A percentile compares a stretch with the other conserved stretches of the same genome.
Conservation (phyloP, 2,329 filamentous ascomycete genomes). For the Fusarium multiceps region DNA sequence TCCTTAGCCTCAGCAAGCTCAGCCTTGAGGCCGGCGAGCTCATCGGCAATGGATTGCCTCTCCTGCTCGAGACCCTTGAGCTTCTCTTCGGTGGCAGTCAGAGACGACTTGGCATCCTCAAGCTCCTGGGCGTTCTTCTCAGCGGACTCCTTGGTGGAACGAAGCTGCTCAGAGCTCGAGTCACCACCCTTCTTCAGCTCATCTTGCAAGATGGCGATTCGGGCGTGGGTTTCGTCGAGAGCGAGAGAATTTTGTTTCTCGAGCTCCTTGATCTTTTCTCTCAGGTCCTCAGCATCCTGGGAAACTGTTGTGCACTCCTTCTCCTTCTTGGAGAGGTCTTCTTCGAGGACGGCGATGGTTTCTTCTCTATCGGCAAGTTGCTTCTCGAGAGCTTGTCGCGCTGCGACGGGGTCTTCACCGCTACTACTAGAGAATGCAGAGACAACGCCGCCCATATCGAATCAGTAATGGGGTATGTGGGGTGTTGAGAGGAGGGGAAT, state of each 20-base stretch:
- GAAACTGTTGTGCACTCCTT: constrained; percentile 50
- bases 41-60: constrained; percentile 47
- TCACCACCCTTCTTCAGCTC: constrained; percentile 49
- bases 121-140: constrained; percentile 39
- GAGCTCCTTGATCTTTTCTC: constrained; percentile 54
- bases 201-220: constrained; percentile 50
- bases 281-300: constrained; percentile 53
- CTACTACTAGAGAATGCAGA: constrained; percentile 51
- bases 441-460: constrained; percentile 56
- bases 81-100: constrained; percentile 44
- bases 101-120: constrained; percentile 40
- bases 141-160: constrained; percentile 43
- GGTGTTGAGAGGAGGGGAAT: constrained; percentile 9
- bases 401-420: constrained; percentile 49
- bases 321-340: constrained; percentile 53
- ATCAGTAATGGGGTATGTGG: constrained; percentile 37
- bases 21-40: constrained; percentile 50
- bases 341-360: constrained; percentile 49
- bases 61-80: constrained; percentile 44
- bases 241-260: constrained; percentile 47
- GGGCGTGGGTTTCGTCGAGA: constrained; percentile 49
- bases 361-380: constrained; percentile 55
- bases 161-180: constrained; percentile 41
- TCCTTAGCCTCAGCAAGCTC: constrained; percentile 51
- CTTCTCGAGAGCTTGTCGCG: constrained; percentile 51